phyloP scores from a whole-genome alignment of 495 filamentous ascomycete genomes.

The Aspergillus bridgeri region DNA sequence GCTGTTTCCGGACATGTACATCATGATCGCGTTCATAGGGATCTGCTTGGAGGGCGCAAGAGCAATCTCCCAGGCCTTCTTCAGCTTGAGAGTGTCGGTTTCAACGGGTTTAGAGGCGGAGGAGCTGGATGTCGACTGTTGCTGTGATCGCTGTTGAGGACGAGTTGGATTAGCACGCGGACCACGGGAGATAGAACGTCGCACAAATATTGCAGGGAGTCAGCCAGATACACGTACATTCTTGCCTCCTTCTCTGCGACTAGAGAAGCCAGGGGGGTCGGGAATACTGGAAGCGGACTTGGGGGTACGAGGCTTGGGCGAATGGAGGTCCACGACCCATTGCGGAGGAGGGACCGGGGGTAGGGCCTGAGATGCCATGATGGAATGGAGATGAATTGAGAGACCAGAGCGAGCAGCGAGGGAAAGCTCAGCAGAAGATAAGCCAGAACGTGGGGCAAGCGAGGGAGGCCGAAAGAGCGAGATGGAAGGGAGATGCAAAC shows the following conservation, averaged over 20 bases:
- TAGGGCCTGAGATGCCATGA: constrained; percentile 31
- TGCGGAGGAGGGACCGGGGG: constrained; percentile 57
- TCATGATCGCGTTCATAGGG: constrained; percentile 98
- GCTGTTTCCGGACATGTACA: constrained; percentile 99
- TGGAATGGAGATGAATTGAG: constrained; percentile 6
- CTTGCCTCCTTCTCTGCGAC: constrained; percentile 42
- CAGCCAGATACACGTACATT: constrained; percentile 27
- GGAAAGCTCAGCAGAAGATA: constrained; percentile 11
- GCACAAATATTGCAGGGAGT: neutral
- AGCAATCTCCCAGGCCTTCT: constrained; percentile 98
- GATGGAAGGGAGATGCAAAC: constrained; percentile 1
- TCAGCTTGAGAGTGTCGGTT: constrained; percentile 91
- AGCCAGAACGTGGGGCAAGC: constrained; percentile 8
- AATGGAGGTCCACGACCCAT: constrained; percentile 79
- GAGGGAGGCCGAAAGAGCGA: constrained; percentile 6
- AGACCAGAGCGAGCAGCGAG: constrained; percentile 5
- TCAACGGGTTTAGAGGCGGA: constrained; percentile 56
- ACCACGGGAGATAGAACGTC: neutral
- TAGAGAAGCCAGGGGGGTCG: constrained; percentile 84
- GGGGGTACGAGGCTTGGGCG: constrained; percentile 54
- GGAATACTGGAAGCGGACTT: constrained; percentile 61
- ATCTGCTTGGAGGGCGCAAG: constrained; percentile 90
- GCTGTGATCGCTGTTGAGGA: constrained; percentile 36
- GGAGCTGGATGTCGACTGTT: constrained; percentile 26
- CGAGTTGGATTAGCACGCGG: constrained; percentile 15